Conservation (phyloP, 2,329 filamentous ascomycete species). For the Myriosclerotinia duriaeana region DNA sequence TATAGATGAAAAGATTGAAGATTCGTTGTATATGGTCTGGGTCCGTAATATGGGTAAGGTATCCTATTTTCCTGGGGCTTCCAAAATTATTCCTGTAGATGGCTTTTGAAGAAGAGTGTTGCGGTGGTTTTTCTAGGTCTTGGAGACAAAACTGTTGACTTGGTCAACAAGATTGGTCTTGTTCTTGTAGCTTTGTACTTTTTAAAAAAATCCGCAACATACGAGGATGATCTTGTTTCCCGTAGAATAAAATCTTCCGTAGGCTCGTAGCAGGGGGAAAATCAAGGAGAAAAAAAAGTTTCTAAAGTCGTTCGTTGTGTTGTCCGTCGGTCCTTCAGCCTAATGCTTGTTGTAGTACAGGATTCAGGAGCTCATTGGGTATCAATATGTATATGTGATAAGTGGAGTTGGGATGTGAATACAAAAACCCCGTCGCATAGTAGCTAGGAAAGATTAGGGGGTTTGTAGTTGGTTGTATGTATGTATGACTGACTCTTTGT, state of each 20-base stretch:
- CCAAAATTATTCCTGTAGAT: conserved; percentile 8
- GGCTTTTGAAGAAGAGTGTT: background rate
- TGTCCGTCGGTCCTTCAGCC: conserved; percentile 13
- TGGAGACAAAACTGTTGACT: conserved; percentile 16
- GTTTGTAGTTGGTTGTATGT: conserved; percentile 6
- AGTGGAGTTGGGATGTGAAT: conserved; percentile 23
- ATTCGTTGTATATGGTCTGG: background rate
- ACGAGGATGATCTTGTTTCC: conserved; percentile 16
- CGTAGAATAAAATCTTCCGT: conserved; percentile 10
- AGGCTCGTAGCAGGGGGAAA: conserved; percentile 3
- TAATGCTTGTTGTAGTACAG: conserved; percentile 16
- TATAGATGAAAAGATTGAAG: background rate
- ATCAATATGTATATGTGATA: conserved; percentile 23
- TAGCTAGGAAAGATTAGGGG: conserved; percentile 2
- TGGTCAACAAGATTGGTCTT: conserved; percentile 13
- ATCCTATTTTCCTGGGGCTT: conserved; percentile 9
- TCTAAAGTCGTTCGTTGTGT: conserved; percentile 9
- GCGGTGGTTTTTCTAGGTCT: conserved; percentile 3
- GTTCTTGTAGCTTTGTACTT: conserved; percentile 18
- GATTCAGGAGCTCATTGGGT: conserved; percentile 21
- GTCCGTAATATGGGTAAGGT: background rate
- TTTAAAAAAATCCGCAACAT: conserved; percentile 13
- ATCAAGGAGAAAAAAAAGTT: conserved; percentile 5
- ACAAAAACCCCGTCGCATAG: conserved; percentile 10
- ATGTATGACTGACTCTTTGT: conserved; percentile 15